Conservation (phyloP, 257 asterid species). For the Henckelia pumila region DNA sequence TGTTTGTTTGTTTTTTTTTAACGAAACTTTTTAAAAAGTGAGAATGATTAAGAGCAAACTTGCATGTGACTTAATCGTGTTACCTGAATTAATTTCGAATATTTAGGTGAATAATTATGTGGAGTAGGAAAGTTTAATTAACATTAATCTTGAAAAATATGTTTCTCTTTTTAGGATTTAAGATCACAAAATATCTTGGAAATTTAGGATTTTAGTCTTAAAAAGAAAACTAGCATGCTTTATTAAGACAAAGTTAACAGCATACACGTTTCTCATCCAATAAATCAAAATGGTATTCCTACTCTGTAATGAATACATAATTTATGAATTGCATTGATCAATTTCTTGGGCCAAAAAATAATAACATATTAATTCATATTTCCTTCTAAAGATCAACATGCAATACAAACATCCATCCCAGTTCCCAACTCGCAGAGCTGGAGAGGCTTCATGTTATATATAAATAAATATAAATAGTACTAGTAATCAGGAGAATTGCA, state of each 20-base stretch:
- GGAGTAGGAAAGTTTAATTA: background rate
- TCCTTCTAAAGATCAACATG: no score
- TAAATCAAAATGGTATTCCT: background rate
- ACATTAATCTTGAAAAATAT: background rate
- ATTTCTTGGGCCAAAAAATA: background rate
- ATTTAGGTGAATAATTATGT: background rate
- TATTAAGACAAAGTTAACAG: background rate
- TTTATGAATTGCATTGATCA: background rate
- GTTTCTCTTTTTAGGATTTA: background rate
- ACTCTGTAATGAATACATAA: no score
- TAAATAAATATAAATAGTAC: no score
- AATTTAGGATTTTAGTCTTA: background rate
- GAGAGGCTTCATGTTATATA: no score
- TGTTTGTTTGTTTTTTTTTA: background rate
- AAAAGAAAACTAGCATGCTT: background rate
- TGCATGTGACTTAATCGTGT: background rate
- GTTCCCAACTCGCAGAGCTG: no score
- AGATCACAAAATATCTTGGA: background rate
- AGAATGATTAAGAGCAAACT: background rate
- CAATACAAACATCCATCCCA: no score
- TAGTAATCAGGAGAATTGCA: no score
- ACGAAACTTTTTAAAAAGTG: background rate
- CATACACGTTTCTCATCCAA: background rate
- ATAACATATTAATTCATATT: background rate
- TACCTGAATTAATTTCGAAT: no score